Conservation (phyloP, 768 basidiomycete species). For the Podaxis rugospora region DNA sequence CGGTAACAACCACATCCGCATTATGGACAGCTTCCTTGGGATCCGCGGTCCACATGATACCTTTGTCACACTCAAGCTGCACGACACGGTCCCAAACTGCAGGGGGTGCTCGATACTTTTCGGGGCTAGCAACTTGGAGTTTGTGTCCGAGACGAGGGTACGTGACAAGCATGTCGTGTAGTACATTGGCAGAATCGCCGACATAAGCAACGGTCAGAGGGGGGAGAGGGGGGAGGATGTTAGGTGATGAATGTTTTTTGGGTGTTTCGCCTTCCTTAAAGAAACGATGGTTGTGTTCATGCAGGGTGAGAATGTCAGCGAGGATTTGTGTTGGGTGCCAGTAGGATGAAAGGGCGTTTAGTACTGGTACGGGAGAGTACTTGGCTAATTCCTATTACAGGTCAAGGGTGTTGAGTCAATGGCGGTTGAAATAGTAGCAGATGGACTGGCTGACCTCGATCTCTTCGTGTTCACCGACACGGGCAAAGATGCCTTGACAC, state of each 20-base stretch:
- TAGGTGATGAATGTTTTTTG: conserved; percentile 11
- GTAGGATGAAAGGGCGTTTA: conserved; percentile 92
- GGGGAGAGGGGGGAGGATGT: conserved; percentile 45
- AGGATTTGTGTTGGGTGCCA: conserved; percentile 98
- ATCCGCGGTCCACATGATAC: conserved; percentile 70
- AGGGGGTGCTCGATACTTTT: conserved; percentile 63
- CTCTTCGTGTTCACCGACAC: conserved; percentile 89
- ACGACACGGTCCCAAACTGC: conserved; percentile 81
- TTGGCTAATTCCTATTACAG: conserved; percentile 76
- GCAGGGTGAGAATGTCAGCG: conserved; percentile 87
- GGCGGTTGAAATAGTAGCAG: not conserved
- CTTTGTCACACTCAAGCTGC: conserved; percentile 67
- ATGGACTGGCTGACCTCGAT: conserved; percentile 74
- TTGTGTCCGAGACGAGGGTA: conserved; percentile 89
- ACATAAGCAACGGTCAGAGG: conserved; percentile 91
- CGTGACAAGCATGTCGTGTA: conserved; percentile 96
- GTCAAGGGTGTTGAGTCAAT: conserved; percentile 1
- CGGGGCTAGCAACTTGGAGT: conserved; percentile 80
- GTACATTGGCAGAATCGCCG: conserved; percentile 91
- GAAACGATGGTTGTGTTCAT: conserved; percentile 67
- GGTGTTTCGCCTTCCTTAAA: conserved; percentile 19
- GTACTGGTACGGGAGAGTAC: conserved; percentile 88
- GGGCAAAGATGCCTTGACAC: conserved; percentile 96
- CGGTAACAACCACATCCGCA: conserved; percentile 95
- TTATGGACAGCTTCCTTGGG: conserved; percentile 84